These are phyloP conservation scores for Penicillium sp. DNA, from an alignment of 2,329 filamentous ascomycete species.

Conservation along the genomic window DNA sequence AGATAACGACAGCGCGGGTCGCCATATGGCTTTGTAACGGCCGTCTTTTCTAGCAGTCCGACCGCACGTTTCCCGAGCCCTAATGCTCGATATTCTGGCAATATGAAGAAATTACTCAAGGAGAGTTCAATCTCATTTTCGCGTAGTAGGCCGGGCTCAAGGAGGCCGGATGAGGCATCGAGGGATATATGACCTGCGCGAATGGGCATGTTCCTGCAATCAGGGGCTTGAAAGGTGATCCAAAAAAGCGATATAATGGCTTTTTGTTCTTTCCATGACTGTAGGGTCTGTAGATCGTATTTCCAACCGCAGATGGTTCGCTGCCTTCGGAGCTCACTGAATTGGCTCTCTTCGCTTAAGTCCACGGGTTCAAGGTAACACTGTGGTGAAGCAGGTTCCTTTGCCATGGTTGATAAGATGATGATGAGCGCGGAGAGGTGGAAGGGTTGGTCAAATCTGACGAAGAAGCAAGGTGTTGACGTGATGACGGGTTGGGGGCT, in stretches of 20 bases:
- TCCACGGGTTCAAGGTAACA: slow-evolving; percentile 9
- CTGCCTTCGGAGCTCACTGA: slow-evolving; percentile 23
- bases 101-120: slow-evolving; percentile 32
- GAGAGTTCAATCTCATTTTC: slow-evolving; percentile 22
- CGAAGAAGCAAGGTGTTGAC: too few relatives aligned
- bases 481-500: too few relatives aligned
- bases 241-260: slow-evolving; percentile 26
- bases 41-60: slow-evolving; percentile 21
- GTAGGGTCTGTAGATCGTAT: slow-evolving; percentile 11
- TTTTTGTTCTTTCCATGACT: slow-evolving; percentile 17
- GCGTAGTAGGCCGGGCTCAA: slow-evolving; percentile 18
- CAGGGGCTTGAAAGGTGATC: slow-evolving; percentile 17
- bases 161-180: slow-evolving; percentile 24
- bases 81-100: slow-evolving; percentile 22
- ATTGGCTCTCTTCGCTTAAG: slow-evolving; percentile 16
- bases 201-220: slow-evolving; percentile 1
- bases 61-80: slow-evolving; percentile 26
- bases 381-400: not conserved
- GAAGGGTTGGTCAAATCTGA: too few relatives aligned
- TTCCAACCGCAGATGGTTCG: slow-evolving; percentile 28
- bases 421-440: too few relatives aligned
- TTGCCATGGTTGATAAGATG: not conserved
- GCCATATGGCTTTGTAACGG: slow-evolving; percentile 19
- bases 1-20: slow-evolving; percentile 23
- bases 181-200: slow-evolving; percentile 35